Evolutionary conservation across 768 basidiomycete genomes (phyloP), one percentile per base, ranked within the genome.

Genomic region (Neoboletus magnificus): DNA sequence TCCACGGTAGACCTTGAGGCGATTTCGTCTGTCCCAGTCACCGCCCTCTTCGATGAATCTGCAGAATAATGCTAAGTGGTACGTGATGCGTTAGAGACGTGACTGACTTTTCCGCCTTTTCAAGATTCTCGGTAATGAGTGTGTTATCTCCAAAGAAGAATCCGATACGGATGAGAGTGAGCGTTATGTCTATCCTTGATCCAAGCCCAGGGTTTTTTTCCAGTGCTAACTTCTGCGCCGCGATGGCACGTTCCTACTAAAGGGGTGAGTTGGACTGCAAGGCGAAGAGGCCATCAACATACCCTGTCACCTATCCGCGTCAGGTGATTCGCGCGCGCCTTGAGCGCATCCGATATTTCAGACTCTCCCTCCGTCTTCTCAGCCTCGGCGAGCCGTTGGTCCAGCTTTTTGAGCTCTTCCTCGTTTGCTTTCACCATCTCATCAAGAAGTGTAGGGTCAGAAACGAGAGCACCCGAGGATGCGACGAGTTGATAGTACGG

Each of bases 21-120:
- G 83, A 72, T 98, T 99, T 37, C 94, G 84, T 51, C 96, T 79
- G 71, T 99, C 96, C 96, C 96, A 99, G 74, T 99, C 96, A 43
- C 96, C 96, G 1, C 96, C 96, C 70, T 93, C 83, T 63, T 98
- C 94, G 51, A 97, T 89, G 41, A 97, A 78, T 52, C 92, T 94
- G 66, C 20, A 40, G 18, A 18, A 41, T 22, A 16, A 36, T 27
- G 27, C 5, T 8, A 35, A 20, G 22, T 9, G 48, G 37, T 2
- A 25, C 2, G n/a, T 20, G 23, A 29, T 49, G 10, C 16, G 9
- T n/a, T 3, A n/a, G 8, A 42, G 35, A 23, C 12, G 12, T 4
- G 25, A 79, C 86, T 59, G 55, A 93, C 90, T 85, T 81, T 63
- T 92, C 89, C 0, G 95, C 95, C 62, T 87, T 85, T 29, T 82